These are phyloP conservation scores for Acanthamoeba polyphaga DNA, from an alignment of 208 protist species.

Conservation along the genomic window DNA sequence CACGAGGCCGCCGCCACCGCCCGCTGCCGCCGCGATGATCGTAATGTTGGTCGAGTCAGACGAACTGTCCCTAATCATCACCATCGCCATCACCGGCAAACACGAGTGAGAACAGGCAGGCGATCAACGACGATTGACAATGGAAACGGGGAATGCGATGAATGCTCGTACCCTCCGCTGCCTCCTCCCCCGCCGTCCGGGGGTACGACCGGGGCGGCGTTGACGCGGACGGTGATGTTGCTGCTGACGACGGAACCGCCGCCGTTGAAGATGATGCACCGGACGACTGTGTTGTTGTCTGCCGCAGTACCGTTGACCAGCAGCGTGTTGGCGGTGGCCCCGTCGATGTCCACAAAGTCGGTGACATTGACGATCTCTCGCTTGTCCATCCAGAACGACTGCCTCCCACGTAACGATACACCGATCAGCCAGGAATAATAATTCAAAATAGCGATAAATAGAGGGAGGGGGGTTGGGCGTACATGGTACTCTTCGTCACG, in stretches of 20 bases:
- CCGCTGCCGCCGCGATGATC: slow-evolving; percentile 36
- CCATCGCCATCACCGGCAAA: background rate
- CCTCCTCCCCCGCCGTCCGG: background rate
- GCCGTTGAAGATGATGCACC: slow-evolving; percentile 22
- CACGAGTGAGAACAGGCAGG: background rate
- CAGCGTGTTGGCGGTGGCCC: background rate
- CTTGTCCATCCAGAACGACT: background rate
- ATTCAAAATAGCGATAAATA: background rate
- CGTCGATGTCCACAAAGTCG: background rate
- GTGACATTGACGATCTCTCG: background rate
- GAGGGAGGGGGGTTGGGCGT: background rate
- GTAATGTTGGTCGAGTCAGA: background rate
- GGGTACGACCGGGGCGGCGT: background rate
- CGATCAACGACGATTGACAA: background rate
- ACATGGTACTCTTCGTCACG: background rate
- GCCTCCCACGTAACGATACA: background rate
- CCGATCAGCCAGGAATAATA: background rate
- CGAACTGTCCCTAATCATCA: background rate
- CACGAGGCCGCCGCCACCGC: slow-evolving; percentile 23
- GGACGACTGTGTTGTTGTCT: background rate
- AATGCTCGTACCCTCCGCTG: background rate
- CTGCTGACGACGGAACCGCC: slow-evolving; percentile 14
- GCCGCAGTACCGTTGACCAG: background rate
- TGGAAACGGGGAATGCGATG: background rate
- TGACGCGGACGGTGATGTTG: slow-evolving; percentile 44